A percentile compares a stretch with the other conserved stretches of the same genome.
phyloP scores from a whole-genome alignment of 1,284 basidiomycete genomes.

The Anthracocystis panici-leucophaei region DNA sequence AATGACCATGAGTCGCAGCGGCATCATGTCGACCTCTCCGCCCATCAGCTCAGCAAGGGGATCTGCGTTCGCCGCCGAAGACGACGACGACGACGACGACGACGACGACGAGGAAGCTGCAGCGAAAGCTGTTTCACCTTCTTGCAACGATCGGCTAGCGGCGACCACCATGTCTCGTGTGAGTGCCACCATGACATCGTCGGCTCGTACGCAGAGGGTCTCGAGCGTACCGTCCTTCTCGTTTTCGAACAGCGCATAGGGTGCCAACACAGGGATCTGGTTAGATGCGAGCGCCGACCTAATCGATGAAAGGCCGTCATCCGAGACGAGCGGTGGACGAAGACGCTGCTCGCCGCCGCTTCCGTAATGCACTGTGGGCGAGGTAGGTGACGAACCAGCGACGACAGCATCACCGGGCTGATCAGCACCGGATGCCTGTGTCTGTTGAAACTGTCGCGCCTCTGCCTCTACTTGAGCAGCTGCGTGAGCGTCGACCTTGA shows the following conservation, averaged over 20 bases:
- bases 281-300: constrained; percentile 88
- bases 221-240: constrained; percentile 72
- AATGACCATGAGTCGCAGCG: constrained; percentile 95
- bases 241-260: constrained; percentile 90
- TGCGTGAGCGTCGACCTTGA: constrained; percentile 53
- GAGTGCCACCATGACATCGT: constrained; percentile 89
- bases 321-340: constrained; percentile 72
- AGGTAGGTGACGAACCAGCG: constrained; percentile 24
- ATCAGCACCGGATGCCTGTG: constrained; percentile 11
- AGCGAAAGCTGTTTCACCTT: not conserved
- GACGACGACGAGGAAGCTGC: not conserved
- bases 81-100: not conserved
- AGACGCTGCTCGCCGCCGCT: constrained; percentile 36
- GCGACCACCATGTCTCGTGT: constrained; percentile 82
- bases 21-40: constrained; percentile 69
- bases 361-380: constrained; percentile 32
- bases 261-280: constrained; percentile 96
- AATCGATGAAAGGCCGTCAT: constrained; percentile 83
- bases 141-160: constrained; percentile 28
- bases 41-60: constrained; percentile 23
- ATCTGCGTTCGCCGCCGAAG: constrained; percentile 9
- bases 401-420: constrained; percentile 17
- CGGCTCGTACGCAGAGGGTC: constrained; percentile 85
- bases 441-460: constrained; percentile 21
- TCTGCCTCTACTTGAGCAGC: constrained; percentile 40